Conservation (phyloP, 2,329 filamentous ascomycete genomes). For the Dothistroma septosporum region DNA sequence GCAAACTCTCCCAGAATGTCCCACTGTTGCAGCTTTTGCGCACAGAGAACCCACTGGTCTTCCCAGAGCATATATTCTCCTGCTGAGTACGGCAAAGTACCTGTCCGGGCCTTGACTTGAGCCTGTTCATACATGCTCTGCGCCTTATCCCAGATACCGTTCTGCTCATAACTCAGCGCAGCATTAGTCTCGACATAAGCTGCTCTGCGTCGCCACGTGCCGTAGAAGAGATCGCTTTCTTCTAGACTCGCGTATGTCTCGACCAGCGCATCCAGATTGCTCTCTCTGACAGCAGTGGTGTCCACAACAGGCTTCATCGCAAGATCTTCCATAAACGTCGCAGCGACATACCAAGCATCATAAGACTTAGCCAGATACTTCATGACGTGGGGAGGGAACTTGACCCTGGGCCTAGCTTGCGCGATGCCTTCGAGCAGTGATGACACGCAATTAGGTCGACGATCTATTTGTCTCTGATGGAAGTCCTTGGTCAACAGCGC, state of each 20-base stretch:
- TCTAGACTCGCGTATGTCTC: conserved; percentile 86
- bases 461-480: conserved; percentile 89
- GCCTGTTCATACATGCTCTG: conserved; percentile 95
- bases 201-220: conserved; percentile 89
- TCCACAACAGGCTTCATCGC: conserved; percentile 81
- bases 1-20: conserved; percentile 96
- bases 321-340: conserved; percentile 83
- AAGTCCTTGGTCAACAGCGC: conserved; percentile 89
- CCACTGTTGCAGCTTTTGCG: conserved; percentile 98
- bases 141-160: conserved; percentile 98
- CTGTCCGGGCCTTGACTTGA: conserved; percentile 93
- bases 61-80: conserved; percentile 99
- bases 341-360: conserved; percentile 94
- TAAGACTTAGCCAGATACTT: conserved; percentile 94
- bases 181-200: conserved; percentile 98
- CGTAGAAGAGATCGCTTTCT: conserved; percentile 96
- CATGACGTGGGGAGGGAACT: conserved; percentile 90
- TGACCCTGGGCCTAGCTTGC: conserved; percentile 78
- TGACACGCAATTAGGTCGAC: conserved; percentile 90
- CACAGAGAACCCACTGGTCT: conserved; percentile 97
- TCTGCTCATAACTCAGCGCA: conserved; percentile 95
- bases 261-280: conserved; percentile 91
- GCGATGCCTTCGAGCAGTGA: conserved; percentile 85
- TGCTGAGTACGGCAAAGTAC: conserved; percentile 91
- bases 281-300: conserved; percentile 79